Conservation (phyloP, 495 filamentous ascomycete genomes). For the Hypoxylon crocopeplum region DNA sequence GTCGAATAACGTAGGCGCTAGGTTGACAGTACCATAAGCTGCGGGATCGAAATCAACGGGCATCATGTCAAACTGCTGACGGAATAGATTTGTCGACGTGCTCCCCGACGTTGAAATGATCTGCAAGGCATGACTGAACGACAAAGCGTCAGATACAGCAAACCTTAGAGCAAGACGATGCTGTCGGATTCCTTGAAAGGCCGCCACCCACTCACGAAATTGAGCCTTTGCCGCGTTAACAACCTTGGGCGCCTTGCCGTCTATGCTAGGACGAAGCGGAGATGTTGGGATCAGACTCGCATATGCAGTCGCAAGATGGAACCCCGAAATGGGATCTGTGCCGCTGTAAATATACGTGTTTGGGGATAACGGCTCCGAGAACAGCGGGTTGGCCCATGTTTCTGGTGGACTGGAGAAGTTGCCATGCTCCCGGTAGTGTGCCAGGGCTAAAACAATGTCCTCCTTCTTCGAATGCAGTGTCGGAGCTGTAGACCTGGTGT, state of each 20-base stretch:
- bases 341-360: slow-evolving; percentile 32
- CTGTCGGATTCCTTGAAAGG: slow-evolving; percentile 33
- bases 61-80: slow-evolving; percentile 6
- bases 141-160: slow-evolving; percentile 33
- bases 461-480: neutral
- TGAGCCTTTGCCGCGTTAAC: slow-evolving; percentile 35
- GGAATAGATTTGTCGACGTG: slow-evolving; percentile 8
- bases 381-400: slow-evolving; percentile 29
- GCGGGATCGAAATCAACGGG: slow-evolving; percentile 20
- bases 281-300: slow-evolving; percentile 15
- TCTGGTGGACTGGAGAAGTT: neutral
- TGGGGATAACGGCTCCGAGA: slow-evolving; percentile 17
- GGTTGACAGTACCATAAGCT: slow-evolving; percentile 9
- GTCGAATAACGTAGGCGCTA: slow-evolving; percentile 36
- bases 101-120: neutral
- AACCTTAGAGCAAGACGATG: slow-evolving; percentile 22
- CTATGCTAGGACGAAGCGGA: slow-evolving; percentile 15
- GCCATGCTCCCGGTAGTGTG: slow-evolving; percentile 20
- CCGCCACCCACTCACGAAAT: slow-evolving; percentile 43
- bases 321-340: slow-evolving; percentile 39
- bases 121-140: slow-evolving; percentile 33
- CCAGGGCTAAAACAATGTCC: neutral
- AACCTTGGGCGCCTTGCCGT: slow-evolving; percentile 2
- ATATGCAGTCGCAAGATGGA: slow-evolving; percentile 38
- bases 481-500: slow-evolving; percentile 19